Percentiles rank a stretch among this genome's conserved stretches.
These are phyloP conservation scores for Talaromyces nanjingensis DNA, from an alignment of 495 filamentous ascomycete genomes.

Conservation along the genomic window DNA sequence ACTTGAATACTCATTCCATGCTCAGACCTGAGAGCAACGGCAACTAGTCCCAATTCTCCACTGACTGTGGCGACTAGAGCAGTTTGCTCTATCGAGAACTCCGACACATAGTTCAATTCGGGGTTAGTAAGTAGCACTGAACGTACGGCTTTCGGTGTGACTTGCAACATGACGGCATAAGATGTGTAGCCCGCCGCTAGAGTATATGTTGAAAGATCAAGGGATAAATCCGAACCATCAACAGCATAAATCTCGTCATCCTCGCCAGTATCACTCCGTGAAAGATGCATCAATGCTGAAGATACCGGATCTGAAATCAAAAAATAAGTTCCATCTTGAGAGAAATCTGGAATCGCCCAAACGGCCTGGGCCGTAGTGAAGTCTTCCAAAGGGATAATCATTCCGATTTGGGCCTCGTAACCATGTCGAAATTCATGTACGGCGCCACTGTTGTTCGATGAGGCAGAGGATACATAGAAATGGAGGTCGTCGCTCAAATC, in stretches of 20 bases:
- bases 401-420: conserved; percentile 56
- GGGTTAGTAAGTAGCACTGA: conserved; percentile 23
- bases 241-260: conserved; percentile 29
- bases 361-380: conserved; percentile 32
- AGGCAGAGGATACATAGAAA: conserved; percentile 35
- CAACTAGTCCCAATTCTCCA: conserved; percentile 19
- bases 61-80: conserved; percentile 27
- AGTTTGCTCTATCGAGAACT: conserved; percentile 14
- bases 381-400: conserved; percentile 43
- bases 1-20: conserved; percentile 20
- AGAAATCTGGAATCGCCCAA: conserved; percentile 42
- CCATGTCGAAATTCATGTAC: conserved; percentile 68
- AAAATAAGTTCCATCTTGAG: conserved; percentile 30
- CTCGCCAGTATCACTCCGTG: conserved; percentile 19
- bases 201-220: conserved; percentile 46
- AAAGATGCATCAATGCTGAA: conserved; percentile 29
- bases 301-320: conserved; percentile 35
- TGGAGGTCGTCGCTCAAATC: conserved; percentile 18
- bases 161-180: conserved; percentile 41
- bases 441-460: conserved; percentile 43
- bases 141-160: conserved; percentile 45
- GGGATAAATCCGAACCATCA: conserved; percentile 35
- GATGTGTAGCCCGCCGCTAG: conserved; percentile 43
- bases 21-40: conserved; percentile 19
- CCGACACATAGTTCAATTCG: conserved; percentile 13